Evolutionary conservation across 2,329 filamentous ascomycete genomes (phyloP), one percentile per base, ranked within the genome.

Genomic region (Penicillium sp.): DNA sequence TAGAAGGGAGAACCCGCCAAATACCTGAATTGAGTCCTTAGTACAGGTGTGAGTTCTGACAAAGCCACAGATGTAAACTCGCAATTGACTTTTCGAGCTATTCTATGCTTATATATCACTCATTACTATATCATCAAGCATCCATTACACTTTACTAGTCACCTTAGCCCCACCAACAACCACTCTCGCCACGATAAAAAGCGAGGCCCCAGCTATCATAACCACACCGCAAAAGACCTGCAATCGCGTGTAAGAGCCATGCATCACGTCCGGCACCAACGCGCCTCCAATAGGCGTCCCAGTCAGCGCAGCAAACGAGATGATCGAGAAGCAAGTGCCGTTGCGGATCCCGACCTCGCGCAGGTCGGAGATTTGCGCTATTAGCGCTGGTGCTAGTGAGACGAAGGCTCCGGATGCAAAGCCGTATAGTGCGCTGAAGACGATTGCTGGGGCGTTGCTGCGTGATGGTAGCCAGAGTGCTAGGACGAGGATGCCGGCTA

Each of bases 331-430:
- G 16, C 77, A 70, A 0, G 75, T 72, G 0, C 85, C 85, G 2
- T 74, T 79, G 4, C 84, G 71, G 1, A 80, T 74, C 10, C 84
- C 85, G 22, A 88, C 80, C 57, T 85, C 73, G 13, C 76, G 69
- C 25, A 85, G 74, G 30, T 84, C 80, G 1, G 76, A 80, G 44
- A 87, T 82, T 52, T 87, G 81, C 1, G 80, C 81, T 14, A 88
- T 68, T 10, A 84, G 66, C 0, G 81, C 73, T 0, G 83, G 79
- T 0, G 70, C 69, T 12, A 86, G 65, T 0, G 76, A 76, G 23
- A 84, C 75, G 50, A 80, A 83, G 2, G 76, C 76, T 9, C 83
- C 84, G 0, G 77, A 80, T 10, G 73, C 73, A 56, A 86, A 84
- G 12, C 82, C 84, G 48, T 83, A 87, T 5, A 85, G 61, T n/a